Conservation (phyloP, 139 green algal species). For the Desmodesmus armatus region DNA sequence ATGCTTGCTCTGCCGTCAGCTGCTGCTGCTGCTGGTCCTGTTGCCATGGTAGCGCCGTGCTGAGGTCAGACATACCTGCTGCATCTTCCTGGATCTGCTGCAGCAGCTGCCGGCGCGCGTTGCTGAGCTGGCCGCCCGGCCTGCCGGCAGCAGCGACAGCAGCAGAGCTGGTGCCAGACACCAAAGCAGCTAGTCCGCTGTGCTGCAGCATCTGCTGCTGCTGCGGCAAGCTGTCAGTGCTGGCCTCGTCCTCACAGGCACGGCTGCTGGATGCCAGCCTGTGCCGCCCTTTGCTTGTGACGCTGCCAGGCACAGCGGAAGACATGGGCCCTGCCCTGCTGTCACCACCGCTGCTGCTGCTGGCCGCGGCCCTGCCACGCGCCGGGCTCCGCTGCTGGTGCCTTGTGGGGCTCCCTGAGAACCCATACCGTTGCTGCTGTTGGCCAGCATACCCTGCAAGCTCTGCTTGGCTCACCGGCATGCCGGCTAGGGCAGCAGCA, state of each 20-base stretch:
- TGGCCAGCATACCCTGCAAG: background rate
- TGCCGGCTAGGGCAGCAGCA: background rate
- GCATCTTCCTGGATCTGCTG: slow-evolving; percentile 21
- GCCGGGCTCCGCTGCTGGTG: background rate
- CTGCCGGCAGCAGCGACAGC: slow-evolving; percentile 1
- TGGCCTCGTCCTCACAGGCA: background rate
- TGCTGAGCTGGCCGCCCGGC: background rate
- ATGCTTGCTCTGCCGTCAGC: background rate
- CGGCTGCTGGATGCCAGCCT: slow-evolving; percentile 17
- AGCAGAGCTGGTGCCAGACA: background rate
- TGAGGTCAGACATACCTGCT: background rate
- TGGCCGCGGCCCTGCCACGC: background rate
- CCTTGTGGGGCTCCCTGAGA: background rate
- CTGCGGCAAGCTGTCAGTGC: background rate
- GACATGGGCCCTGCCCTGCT: background rate
- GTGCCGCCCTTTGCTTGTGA: background rate
- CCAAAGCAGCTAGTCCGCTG: no score
- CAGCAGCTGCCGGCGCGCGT: slow-evolving; percentile 19
- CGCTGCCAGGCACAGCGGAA: background rate
- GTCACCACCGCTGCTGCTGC: slow-evolving; percentile 9
- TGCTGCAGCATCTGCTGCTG: slow-evolving; percentile 23
- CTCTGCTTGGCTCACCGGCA: background rate
- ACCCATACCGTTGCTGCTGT: background rate
- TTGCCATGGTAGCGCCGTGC: background rate
- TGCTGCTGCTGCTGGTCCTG: slow-evolving; percentile 23